Base-by-base conservation (phyloP, 352 stramenopile species). In the Thalassiosira exigua region DNA sequence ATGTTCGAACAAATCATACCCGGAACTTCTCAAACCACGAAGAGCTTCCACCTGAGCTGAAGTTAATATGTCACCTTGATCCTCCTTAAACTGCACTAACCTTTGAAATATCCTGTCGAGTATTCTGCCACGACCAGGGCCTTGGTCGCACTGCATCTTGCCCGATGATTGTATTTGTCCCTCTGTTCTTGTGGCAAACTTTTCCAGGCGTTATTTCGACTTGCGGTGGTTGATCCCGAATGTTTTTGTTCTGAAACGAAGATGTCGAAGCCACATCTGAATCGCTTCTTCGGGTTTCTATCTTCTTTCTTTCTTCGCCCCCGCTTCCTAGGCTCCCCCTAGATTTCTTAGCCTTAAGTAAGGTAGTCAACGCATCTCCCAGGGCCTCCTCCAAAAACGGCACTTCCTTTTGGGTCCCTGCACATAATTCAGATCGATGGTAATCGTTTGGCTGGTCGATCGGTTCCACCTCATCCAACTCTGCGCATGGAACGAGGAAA, bases 301-400 rank as follows among this genome's bases (percentile, higher is more conserved):
- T 14, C 36, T 44, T 44, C 36, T 14, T 44, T 14, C 36, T 44
- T 14, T 44, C 7, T 44, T 44, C 14, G 14, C 36, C 14, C 36
- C 36, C 14, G 36, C 36, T 44, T 44, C 7, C 36, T 14, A 44
- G 36, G 14, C 36, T 14, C 7, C 36, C 36, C 36, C 36, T 14
- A n/a, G n/a, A n/a, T n/a, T n/a, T n/a, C n/a, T n/a, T 44, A 24
- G 29, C 54, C 2, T 48, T 9, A 3, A 62, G 26, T 19, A 62
- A 46, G 11, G 26, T 3, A 12, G 7, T 21, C 22, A 46, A 21
- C 22, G 54, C 54, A 11, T 14, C 22, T n/a, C 9, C 5, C 7
- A 62, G 17, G 2, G 54, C 22, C 27, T 62, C 54, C n/a, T 65
- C 56, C 27, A 65, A 14, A 27, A 65, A 65, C 1, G 56, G 56